phyloP scores from a whole-genome alignment of 1,139 yeast species.

The Scheffersomyces lignicola region DNA sequence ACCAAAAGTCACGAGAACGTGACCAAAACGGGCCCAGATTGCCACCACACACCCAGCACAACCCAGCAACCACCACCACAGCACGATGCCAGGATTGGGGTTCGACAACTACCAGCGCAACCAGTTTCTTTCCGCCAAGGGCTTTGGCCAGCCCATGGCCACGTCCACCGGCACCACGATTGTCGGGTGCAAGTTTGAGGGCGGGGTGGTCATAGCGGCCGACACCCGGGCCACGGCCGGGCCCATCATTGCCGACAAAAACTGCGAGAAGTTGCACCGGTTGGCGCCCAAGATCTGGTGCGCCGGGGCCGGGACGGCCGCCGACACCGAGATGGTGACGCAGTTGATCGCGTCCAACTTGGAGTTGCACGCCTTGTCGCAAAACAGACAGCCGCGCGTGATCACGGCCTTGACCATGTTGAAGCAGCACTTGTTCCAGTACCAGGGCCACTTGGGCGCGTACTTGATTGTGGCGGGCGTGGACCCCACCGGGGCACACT shows the following conservation, averaged over 20 bases:
- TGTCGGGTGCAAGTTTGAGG: slow-evolving; percentile 89
- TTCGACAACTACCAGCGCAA: slow-evolving; percentile 94
- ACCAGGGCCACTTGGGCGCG: slow-evolving; percentile 97
- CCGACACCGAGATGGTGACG: slow-evolving; percentile 98
- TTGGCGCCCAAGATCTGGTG: slow-evolving; percentile 96
- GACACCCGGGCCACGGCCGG: slow-evolving; percentile 98
- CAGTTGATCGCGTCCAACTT: slow-evolving; percentile 87
- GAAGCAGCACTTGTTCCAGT: slow-evolving; percentile 92
- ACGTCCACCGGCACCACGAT: slow-evolving; percentile 98
- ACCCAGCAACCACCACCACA: too few species aligned
- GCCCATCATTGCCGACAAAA: slow-evolving; percentile 93
- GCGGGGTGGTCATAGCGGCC: slow-evolving; percentile 97
- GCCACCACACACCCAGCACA: too few species aligned
- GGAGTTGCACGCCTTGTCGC: slow-evolving; percentile 82
- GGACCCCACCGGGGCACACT: slow-evolving; percentile 94
- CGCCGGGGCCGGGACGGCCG: slow-evolving; percentile 99
- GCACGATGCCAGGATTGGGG: slow-evolving; percentile 84
- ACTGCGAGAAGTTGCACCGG: slow-evolving; percentile 93
- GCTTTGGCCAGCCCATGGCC: slow-evolving; percentile 78
- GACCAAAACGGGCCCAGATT: too few species aligned
- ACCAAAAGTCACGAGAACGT: too few species aligned
- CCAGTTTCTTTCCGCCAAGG: slow-evolving; percentile 65
- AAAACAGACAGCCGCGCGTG: slow-evolving; percentile 89
- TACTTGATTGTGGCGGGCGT: slow-evolving; percentile 95
- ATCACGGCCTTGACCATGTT: slow-evolving; percentile 90